Evolutionary conservation across 371 early-diverging fungal species (phyloP).

Genomic region (Rhizopus sp.): DNA sequence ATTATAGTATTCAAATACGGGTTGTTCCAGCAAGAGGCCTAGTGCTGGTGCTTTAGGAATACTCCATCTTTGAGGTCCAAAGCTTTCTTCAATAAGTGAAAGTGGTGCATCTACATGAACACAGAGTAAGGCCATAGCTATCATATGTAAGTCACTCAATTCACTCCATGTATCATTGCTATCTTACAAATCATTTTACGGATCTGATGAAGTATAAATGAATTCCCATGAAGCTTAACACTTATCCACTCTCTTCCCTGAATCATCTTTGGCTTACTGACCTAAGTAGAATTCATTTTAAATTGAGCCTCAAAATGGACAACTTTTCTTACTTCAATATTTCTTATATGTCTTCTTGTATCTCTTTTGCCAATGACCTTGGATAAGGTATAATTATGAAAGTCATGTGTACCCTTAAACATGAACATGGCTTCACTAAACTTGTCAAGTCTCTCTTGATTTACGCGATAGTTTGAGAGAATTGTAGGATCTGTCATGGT

Average conservation of each 20-base stretch:
- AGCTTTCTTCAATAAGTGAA: conserved; percentile 63
- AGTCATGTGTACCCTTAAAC: conserved; percentile 94
- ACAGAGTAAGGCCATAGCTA: conserved; percentile 79
- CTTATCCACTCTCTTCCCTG: conserved; percentile 91
- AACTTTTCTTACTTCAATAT: conserved; percentile 60
- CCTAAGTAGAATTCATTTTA: conserved; percentile 30
- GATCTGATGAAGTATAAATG: conserved; percentile 99
- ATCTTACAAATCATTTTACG: conserved; percentile 96
- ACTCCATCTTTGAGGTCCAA: conserved; percentile 67
- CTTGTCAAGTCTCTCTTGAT: conserved; percentile 53
- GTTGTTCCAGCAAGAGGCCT: conserved; percentile 91
- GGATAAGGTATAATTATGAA: conserved; percentile 95
- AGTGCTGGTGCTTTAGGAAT: conserved; percentile 98
- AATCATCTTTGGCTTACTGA: conserved; percentile 74
- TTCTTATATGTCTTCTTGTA: conserved; percentile 79
- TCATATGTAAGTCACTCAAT: conserved; percentile 5
- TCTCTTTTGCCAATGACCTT: conserved; percentile 74
- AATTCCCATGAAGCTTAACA: conserved; percentile 94
- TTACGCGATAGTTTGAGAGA: conserved; percentile 64
- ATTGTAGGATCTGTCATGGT: conserved; percentile 49
- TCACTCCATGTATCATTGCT: background rate
- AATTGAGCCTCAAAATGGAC: background rate
- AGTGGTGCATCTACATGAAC: conserved; percentile 74
- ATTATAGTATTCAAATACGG: conserved; percentile 74
- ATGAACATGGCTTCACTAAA: conserved; percentile 69